These are phyloP conservation scores for Boletus vermiculosoides DNA, from an alignment of 768 basidiomycete species.

Conservation along the genomic window DNA sequence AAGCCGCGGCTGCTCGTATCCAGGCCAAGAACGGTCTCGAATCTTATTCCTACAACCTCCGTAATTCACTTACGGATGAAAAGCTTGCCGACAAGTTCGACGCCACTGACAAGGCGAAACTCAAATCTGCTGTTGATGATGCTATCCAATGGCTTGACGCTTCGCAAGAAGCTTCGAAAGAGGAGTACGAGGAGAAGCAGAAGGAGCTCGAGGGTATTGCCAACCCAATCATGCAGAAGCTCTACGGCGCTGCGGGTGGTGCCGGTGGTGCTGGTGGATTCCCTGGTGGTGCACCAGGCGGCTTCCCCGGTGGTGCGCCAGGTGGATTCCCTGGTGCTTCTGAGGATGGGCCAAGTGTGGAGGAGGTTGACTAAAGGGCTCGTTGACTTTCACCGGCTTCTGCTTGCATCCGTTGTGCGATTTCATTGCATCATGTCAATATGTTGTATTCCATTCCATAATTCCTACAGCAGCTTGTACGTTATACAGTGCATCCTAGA, in stretches of 20 bases:
- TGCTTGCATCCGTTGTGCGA: constrained; percentile 22
- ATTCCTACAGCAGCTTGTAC: constrained; percentile 30
- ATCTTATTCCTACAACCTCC: constrained; percentile 93
- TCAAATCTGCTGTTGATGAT: constrained; percentile 79
- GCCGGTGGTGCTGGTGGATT: constrained; percentile 49
- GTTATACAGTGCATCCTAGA: constrained; percentile 33
- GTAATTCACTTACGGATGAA: constrained; percentile 83
- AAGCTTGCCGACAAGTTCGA: constrained; percentile 89
- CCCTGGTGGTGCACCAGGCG: constrained; percentile 59
- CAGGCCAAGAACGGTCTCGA: constrained; percentile 89
- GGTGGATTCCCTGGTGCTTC: constrained; percentile 68
- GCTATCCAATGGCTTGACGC: constrained; percentile 82
- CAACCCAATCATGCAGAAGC: constrained; percentile 69
- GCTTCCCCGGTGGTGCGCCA: constrained; percentile 58
- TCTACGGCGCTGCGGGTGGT: constrained; percentile 59
- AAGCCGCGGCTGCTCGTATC: constrained; percentile 81
- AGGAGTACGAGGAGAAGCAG: constrained; percentile 90
- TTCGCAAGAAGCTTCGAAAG: constrained; percentile 88
- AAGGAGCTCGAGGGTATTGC: constrained; percentile 89
- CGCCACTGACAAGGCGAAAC: constrained; percentile 77
- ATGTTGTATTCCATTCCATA: constrained; percentile 32
- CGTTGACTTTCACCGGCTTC: constrained; percentile 10
- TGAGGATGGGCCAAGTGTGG: constrained; percentile 86
- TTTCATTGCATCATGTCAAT: constrained; percentile 32
- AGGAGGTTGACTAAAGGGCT: constrained; percentile 76